Conservation (phyloP, 805 yeast genomes). For the Teunomyces cretensis region DNA sequence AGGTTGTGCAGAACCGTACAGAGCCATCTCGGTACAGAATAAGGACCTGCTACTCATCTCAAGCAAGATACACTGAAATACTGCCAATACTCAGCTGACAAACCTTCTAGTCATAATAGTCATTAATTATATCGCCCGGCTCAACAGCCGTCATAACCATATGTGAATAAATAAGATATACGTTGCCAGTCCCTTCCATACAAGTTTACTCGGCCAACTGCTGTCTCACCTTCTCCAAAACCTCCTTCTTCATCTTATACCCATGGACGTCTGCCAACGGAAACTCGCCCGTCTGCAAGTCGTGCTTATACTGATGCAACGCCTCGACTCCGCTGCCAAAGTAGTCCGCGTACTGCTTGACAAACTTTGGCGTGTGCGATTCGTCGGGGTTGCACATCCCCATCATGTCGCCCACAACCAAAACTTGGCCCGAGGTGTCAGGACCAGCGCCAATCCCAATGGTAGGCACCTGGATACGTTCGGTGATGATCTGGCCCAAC, state of each 20-base stretch:
- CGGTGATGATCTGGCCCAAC: conserved; percentile 65
- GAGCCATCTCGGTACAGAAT: too few species aligned
- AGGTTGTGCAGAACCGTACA: too few species aligned
- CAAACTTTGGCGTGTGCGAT: conserved; percentile 63
- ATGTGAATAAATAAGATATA: too few species aligned
- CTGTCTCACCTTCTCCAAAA: conserved; percentile 26
- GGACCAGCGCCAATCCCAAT: conserved; percentile 97
- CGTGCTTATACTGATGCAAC: conserved; percentile 53
- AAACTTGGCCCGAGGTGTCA: conserved; percentile 80
- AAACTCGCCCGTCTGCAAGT: conserved; percentile 54
- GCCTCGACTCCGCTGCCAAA: conserved; percentile 50
- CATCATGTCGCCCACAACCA: conserved; percentile 80
- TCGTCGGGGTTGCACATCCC: conserved; percentile 63
- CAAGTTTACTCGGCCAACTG: too few species aligned
- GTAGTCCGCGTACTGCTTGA: conserved; percentile 62
- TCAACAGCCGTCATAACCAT: too few species aligned
- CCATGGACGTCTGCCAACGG: conserved; percentile 65
- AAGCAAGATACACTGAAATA: too few species aligned
- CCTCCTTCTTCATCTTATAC: conserved; percentile 67
- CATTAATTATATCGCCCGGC: background rate
- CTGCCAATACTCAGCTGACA: too few species aligned
- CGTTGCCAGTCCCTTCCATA: too few species aligned
- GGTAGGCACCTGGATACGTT: conserved; percentile 65
- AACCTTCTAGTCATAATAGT: background rate
- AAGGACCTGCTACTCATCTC: too few species aligned